These are phyloP conservation scores for Fulvia fulva DNA, from an alignment of 2,329 filamentous ascomycete genomes.

Conservation along the genomic window DNA sequence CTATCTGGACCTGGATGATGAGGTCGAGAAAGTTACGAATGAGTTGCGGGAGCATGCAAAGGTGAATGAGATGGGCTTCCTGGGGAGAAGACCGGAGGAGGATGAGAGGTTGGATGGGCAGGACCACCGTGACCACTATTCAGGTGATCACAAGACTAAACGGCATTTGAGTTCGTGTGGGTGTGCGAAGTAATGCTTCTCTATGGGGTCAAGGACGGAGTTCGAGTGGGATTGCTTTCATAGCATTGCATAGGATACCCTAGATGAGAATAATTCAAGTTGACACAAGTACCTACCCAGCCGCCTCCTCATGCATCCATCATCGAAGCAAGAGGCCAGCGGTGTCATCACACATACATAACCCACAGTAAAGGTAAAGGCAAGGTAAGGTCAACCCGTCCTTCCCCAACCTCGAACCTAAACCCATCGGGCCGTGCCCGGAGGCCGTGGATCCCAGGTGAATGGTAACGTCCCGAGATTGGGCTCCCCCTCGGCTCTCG, in stretches of 20 bases:
- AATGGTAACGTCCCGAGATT: not conserved
- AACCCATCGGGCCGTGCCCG: not conserved
- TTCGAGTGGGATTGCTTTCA: not conserved
- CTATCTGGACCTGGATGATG: slow-evolving; percentile 77
- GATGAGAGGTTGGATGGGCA: slow-evolving; percentile 45
- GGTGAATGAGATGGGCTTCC: slow-evolving; percentile 36
- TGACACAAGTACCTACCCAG: not conserved
- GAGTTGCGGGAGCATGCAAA: slow-evolving; percentile 62
- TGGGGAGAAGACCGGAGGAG: slow-evolving; percentile 40
- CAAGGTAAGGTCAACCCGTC: too few species aligned
- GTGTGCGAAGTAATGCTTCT: not conserved
- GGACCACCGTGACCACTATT: slow-evolving; percentile 40
- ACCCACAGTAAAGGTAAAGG: too few species aligned
- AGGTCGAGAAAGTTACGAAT: slow-evolving; percentile 72
- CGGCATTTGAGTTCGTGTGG: not conserved
- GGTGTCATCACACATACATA: too few species aligned
- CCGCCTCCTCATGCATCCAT: too few species aligned
- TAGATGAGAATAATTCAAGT: not conserved
- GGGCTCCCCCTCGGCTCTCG: not conserved
- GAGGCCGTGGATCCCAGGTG: not conserved
- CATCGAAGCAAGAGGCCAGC: too few species aligned
- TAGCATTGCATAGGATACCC: not conserved
- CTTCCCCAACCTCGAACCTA: not conserved
- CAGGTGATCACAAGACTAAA: slow-evolving; percentile 28
- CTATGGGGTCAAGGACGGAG: not conserved